These are phyloP conservation scores for Blastobotrys aristatus DNA, from an alignment of 1,139 yeast species.

Conservation along the genomic window DNA sequence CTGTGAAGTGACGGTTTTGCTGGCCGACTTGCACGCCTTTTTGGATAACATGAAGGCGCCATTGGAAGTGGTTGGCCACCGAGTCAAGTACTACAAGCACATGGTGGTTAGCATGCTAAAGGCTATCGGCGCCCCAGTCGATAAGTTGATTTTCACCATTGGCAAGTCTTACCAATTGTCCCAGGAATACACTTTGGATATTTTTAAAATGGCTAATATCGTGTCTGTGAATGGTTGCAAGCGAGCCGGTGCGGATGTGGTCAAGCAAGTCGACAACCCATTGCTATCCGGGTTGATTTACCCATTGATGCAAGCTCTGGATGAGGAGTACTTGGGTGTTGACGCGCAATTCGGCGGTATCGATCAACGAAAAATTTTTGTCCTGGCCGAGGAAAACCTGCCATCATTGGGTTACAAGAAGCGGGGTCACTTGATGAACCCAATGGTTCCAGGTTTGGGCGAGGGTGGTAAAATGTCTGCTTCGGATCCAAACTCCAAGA, in stretches of 20 bases:
- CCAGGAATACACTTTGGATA: slow-evolving; percentile 77
- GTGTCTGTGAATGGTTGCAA: slow-evolving; percentile 95
- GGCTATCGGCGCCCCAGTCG: slow-evolving; percentile 88
- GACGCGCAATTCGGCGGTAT: slow-evolving; percentile 99
- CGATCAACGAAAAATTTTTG: slow-evolving; percentile 97
- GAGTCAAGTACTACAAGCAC: slow-evolving; percentile 84
- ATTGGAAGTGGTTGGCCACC: slow-evolving; percentile 78
- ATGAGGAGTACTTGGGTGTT: slow-evolving; percentile 81
- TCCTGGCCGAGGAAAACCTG: slow-evolving; percentile 91
- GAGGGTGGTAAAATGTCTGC: slow-evolving; percentile 99
- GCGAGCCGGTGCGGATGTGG: slow-evolving; percentile 99
- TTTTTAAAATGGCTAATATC: slow-evolving; percentile 73
- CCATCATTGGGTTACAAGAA: slow-evolving; percentile 86
- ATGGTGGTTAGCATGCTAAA: slow-evolving; percentile 78
- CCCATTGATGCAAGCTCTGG: slow-evolving; percentile 98
- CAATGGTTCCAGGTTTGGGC: slow-evolving; percentile 95
- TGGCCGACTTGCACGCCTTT: slow-evolving; percentile 97
- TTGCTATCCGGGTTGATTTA: slow-evolving; percentile 88
- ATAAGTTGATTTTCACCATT: slow-evolving; percentile 71
- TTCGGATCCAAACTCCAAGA: slow-evolving; percentile 96
- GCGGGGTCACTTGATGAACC: slow-evolving; percentile 97
- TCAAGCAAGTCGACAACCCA: slow-evolving; percentile 94
- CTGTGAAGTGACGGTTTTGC: slow-evolving; percentile 82
- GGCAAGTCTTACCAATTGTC: slow-evolving; percentile 87
- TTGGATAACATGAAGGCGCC: slow-evolving; percentile 99